Conservation (phyloP, 352 stramenopile species). For the Phytophthora macrochlamydospora region DNA sequence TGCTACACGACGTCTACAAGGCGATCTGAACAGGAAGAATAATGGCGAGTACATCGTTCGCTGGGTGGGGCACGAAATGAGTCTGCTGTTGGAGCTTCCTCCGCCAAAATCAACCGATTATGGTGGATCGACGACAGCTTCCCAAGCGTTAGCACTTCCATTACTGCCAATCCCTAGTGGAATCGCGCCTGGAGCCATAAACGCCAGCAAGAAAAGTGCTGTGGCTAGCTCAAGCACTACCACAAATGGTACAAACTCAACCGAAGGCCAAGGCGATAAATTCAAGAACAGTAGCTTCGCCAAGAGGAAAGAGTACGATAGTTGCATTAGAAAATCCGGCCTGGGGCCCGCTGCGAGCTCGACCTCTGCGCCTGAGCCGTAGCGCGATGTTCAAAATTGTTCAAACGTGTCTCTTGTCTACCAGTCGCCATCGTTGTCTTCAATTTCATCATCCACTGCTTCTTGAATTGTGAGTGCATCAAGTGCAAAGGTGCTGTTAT, state of each 20-base stretch:
- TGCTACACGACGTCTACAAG: slow-evolving; percentile 70
- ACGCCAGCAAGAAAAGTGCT: slow-evolving; percentile 53
- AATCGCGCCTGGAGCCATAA: slow-evolving; percentile 37
- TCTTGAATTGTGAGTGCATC: slow-evolving; percentile 20
- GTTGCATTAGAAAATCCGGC: slow-evolving; percentile 51
- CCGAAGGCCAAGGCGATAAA: slow-evolving; percentile 37
- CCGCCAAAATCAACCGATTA: slow-evolving; percentile 50
- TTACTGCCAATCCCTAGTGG: slow-evolving; percentile 1
- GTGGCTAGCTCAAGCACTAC: slow-evolving; percentile 21
- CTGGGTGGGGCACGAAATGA: slow-evolving; percentile 85
- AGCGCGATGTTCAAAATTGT: slow-evolving; percentile 30
- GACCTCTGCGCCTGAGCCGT: slow-evolving; percentile 20
- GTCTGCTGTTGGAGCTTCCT: slow-evolving; percentile 73
- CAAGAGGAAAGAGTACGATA: slow-evolving; percentile 71
- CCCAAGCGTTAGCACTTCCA: slow-evolving; percentile 27
- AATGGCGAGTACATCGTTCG: slow-evolving; percentile 83
- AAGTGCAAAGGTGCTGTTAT: slow-evolving; percentile 11
- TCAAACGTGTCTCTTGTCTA: slow-evolving; percentile 32
- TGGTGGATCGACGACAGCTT: slow-evolving; percentile 28
- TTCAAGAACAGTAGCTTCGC: slow-evolving; percentile 81
- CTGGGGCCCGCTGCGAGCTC: slow-evolving; percentile 18
- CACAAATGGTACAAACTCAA: background rate
- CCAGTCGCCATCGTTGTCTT: slow-evolving; percentile 62
- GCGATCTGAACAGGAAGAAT: slow-evolving; percentile 82
- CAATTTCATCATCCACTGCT: slow-evolving; percentile 72